Evolutionary conservation across 2,329 filamentous ascomycete genomes (phyloP), one percentile per base, ranked within the genome.

Genomic region (Didymella arachidicola): DNA sequence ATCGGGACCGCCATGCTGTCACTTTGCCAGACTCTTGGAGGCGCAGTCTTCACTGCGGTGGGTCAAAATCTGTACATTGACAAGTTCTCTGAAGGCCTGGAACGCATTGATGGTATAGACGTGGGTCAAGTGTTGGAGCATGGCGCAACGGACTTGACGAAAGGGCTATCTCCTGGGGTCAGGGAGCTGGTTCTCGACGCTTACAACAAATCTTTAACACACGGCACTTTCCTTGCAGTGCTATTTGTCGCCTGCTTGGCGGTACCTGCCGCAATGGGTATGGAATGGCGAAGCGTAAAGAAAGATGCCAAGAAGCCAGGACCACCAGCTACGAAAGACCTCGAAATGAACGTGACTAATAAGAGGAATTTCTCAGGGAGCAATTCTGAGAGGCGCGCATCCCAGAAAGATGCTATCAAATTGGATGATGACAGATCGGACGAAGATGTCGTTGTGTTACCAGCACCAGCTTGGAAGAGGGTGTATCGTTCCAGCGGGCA

Each of bases 261-360:
- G 2, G 75, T 89, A 11, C 55, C 88, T 4, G 87, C 84, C 0
- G 79, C 82, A 0, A 60, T 82, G 1, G 74, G 77, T 1, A 83
- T 90, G 75, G 86, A 90, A 73, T 90, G 87, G 87, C 82, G 79
- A 65, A 89, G 81, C 62, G 86, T 90, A 54, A 90, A 89, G 77
- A 83, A 83, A 19, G 62, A 57, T 6, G 51, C 60, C 36, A 47
- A 38, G 22, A 46, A 26, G 16, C n/a, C 32, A 4, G 10, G 7
- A 12, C 30, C 10, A 4, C 11, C 4, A 2, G n/a, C 4, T 2
- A 12, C 27, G 16, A 45, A 51, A 43, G 61, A 67, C 12, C 25
- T 57, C 6, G 53, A 57, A 18, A 57, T 46, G 41, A 25, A 36
- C 16, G 14, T 2, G 3, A 26, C 22, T 7, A n/a, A 7, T 2